phyloP scores from a whole-genome alignment of 1,284 basidiomycete species.

The Phylloboletellus chloephorus region DNA sequence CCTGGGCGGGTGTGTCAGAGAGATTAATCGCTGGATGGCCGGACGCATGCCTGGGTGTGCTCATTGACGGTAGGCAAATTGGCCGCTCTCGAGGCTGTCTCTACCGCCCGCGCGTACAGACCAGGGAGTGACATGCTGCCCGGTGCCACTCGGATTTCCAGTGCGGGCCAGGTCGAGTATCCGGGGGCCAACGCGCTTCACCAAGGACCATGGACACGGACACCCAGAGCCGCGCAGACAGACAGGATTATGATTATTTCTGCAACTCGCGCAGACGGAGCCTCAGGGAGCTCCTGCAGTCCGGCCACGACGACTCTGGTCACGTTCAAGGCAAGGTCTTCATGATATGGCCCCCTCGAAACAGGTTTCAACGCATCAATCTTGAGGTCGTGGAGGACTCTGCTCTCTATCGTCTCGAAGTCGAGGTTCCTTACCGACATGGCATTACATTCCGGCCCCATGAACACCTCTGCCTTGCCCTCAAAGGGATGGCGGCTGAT shows the following conservation, averaged over 20 bases:
- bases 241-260: conserved; percentile 21
- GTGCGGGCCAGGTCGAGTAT: conserved; percentile 4
- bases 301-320: conserved; percentile 24
- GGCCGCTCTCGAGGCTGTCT: conserved; percentile 39
- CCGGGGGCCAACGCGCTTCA: conserved; percentile 16
- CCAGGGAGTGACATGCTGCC: conserved; percentile 35
- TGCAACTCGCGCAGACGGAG: conserved; percentile 18
- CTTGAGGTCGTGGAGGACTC: conserved; percentile 24
- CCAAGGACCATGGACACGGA: too few species aligned
- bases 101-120: conserved; percentile 43
- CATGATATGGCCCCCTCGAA: conserved; percentile 40
- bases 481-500: conserved; percentile 37
- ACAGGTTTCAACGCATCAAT: conserved; percentile 23
- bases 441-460: conserved; percentile 33
- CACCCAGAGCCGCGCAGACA: too few species aligned
- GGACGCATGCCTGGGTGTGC: conserved; percentile 42
- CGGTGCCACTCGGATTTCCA: conserved; percentile 3
- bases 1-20: conserved; percentile 36
- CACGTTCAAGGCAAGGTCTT: conserved; percentile 38
- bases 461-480: conserved; percentile 38
- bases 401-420: conserved; percentile 32
- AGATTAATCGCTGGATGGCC: neutral
- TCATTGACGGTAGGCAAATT: conserved; percentile 44
- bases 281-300: conserved; percentile 21
- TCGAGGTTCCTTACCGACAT: conserved; percentile 32